These are phyloP conservation scores for Talaromyces verruculosus DNA, from an alignment of 2,329 filamentous ascomycete genomes.

Conservation along the genomic window DNA sequence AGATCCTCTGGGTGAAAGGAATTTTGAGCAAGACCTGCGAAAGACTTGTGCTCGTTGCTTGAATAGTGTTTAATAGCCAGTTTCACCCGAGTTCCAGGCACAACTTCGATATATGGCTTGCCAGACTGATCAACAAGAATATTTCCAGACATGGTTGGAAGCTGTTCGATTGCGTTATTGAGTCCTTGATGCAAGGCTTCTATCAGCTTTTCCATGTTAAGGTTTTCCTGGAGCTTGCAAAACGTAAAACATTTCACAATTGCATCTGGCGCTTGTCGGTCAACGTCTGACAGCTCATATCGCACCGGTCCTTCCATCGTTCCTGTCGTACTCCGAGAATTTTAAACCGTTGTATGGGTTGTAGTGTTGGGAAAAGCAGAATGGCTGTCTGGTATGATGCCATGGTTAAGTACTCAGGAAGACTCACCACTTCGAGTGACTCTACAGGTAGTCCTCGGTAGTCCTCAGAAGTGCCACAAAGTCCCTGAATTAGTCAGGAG, in stretches of 20 bases:
- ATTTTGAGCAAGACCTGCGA: not conserved
- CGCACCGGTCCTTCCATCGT: not conserved
- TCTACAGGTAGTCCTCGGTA: not conserved
- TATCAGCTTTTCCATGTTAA: not conserved
- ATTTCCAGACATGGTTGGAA: conserved; percentile 3
- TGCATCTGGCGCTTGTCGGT: conserved; percentile 26
- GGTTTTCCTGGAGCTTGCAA: conserved; percentile 24
- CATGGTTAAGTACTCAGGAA: not conserved
- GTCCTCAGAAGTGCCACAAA: not conserved
- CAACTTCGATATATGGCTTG: not conserved
- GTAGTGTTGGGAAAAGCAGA: not conserved
- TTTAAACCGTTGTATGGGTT: not conserved
- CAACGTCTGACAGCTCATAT: conserved; percentile 29
- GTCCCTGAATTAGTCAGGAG: not conserved
- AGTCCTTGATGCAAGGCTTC: not conserved
- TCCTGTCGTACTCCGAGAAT: not conserved
- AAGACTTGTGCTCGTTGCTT: not conserved
- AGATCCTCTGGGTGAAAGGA: conserved; percentile 1
- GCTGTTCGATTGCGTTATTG: not conserved
- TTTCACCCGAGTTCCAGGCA: not conserved
- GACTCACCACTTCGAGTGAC: not conserved
- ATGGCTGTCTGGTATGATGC: not conserved
- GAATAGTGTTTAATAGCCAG: not conserved
- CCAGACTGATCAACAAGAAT: not conserved
- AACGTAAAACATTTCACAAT: conserved; percentile 26